phyloP scores from a whole-genome alignment of 2,329 filamentous ascomycete species.

The Acephala macrosclerotiorum region DNA sequence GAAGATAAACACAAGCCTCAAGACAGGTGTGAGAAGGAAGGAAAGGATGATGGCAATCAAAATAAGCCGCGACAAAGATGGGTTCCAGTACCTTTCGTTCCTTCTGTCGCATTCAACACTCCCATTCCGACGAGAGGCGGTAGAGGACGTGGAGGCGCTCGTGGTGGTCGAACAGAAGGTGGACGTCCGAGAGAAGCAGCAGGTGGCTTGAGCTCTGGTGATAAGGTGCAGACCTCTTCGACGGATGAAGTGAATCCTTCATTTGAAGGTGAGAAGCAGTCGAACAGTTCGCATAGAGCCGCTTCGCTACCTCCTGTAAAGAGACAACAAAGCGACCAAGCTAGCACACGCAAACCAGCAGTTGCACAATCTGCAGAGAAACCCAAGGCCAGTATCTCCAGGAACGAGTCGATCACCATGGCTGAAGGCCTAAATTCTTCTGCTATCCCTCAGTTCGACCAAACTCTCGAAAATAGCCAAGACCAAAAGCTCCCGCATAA shows the following conservation, averaged over 20 bases:
- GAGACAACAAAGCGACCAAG: constrained; percentile 34
- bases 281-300: constrained; percentile 23
- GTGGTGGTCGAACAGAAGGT: constrained; percentile 48
- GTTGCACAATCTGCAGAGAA: constrained; percentile 37
- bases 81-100: constrained; percentile 83
- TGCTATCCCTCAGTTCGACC: constrained; percentile 43
- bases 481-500: constrained; percentile 28
- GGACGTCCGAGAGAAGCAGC: constrained; percentile 45
- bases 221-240: constrained; percentile 35
- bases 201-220: constrained; percentile 33
- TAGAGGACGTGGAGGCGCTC: constrained; percentile 51
- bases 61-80: constrained; percentile 75
- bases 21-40: constrained; percentile 72
- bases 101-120: constrained; percentile 86
- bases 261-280: constrained; percentile 15
- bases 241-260: constrained; percentile 20
- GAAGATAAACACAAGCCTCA: constrained; percentile 78
- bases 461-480: constrained; percentile 23
- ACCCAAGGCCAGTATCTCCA: constrained; percentile 31
- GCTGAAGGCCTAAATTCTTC: constrained; percentile 44
- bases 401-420: constrained; percentile 33
- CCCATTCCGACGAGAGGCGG: constrained; percentile 72
- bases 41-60: constrained; percentile 60
- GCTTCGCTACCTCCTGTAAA: constrained; percentile 44
- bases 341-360: constrained; percentile 36